Percentiles rank a stretch among this genome's conserved stretches.
Conservation (phyloP, 306 rosid species). For the Lithocarpus polystachyus region DNA sequence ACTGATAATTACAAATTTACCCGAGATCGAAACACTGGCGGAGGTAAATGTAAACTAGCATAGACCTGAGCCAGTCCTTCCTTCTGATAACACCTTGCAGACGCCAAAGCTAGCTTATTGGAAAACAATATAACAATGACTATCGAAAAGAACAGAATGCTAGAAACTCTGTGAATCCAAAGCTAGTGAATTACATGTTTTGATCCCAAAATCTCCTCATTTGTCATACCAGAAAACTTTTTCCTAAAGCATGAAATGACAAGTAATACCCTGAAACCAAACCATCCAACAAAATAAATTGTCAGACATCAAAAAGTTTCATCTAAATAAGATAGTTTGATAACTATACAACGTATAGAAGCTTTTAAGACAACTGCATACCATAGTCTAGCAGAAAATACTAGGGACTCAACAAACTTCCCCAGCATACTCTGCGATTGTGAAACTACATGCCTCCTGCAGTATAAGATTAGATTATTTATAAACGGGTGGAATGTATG, state of each 20-base stretch:
- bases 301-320: slow-evolving; percentile 17
- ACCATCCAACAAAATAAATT: slow-evolving; percentile 22
- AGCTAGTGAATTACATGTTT: slow-evolving; percentile 55
- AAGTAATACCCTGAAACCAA: slow-evolving; percentile 74
- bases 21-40: slow-evolving; percentile 43
- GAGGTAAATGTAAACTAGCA: slow-evolving; percentile 54
- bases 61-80: slow-evolving; percentile 75
- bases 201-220: slow-evolving; percentile 84
- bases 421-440: slow-evolving; percentile 60
- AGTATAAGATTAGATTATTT: slow-evolving; percentile 22
- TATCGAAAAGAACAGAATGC: slow-evolving; percentile 7
- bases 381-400: slow-evolving; percentile 88
- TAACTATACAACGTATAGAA: slow-evolving; percentile 13
- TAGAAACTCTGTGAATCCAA: slow-evolving; percentile 20
- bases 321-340: slow-evolving; percentile 6
- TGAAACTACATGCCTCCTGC: slow-evolving; percentile 74
- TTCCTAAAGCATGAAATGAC: slow-evolving; percentile 65
- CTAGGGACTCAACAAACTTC: slow-evolving; percentile 67
- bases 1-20: slow-evolving; percentile 32
- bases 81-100: slow-evolving; percentile 68
- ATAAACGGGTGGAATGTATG: background rate
- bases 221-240: slow-evolving; percentile 64
- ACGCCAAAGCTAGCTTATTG: slow-evolving; percentile 25
- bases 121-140: slow-evolving; percentile 6
- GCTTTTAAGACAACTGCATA: slow-evolving; percentile 24